Base-by-base conservation (phyloP, 1,139 yeast species). In the Hanseniaspora gamundiae region DNA sequence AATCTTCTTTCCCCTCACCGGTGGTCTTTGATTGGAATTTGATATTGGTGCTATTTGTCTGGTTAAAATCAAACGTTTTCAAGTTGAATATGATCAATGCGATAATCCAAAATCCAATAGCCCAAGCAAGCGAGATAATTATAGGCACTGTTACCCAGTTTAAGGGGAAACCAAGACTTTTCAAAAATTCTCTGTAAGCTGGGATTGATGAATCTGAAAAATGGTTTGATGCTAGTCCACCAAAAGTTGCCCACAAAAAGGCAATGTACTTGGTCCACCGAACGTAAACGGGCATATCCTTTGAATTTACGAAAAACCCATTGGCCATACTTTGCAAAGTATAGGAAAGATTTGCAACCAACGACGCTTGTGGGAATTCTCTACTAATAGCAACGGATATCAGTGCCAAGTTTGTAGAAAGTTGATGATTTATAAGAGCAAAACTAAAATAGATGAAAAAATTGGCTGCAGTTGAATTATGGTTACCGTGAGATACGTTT, bases 221-320 rank as follows among this genome's bases (percentile, higher is more conserved):
- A 52, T 83, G 83, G 55, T 80, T 81, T 0, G 86, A 71, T 17
- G 71, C 53, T 45, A 80, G 59, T 0, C 82, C 80, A 1, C 93
- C 93, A 61, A 80, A 81, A 0, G 78, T 79, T 54, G 81, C 84
- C 83, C 91, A 85, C 46, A 81, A 73, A 54, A 76, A 80, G 0
- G 88, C 78, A 43, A 78, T 61, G 59, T 83, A 85, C 55, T 80
- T 82, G 5, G 79, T 70, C 95, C 95, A 85, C 33, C 88, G 69
- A 4, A 85, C 94, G 55, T 85, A 85, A 3, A 83, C 94, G 0
- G 94, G 94, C 79, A 84, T 73, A 1, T 78, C 70, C 16, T 70
- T 66, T 0, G 88, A 76, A 59, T 82, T 84, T 19, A 80, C 83
- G 54, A 82, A 84, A 60, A 77, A 83, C 0, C 95, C 95, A 60